phyloP scores from a whole-genome alignment of 2,329 filamentous ascomycete species.

The Mycosphaerelloides madeirae region DNA sequence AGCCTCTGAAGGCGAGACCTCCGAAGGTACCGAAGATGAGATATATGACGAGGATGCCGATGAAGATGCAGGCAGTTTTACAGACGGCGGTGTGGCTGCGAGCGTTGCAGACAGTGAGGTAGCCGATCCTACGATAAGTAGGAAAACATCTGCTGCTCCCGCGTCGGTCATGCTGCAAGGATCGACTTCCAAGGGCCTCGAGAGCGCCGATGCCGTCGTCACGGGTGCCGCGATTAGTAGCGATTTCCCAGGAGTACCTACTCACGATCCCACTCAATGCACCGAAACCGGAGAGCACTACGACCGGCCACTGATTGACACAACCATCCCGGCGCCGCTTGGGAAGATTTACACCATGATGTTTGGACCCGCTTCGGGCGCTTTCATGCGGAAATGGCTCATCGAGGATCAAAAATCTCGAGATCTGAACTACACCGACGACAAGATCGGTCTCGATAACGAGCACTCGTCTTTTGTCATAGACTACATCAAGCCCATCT shows the following conservation, averaged over 20 bases:
- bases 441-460: slow-evolving; percentile 66
- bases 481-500: slow-evolving; percentile 87
- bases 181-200: slow-evolving; percentile 27
- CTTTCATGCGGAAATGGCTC: slow-evolving; percentile 84
- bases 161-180: slow-evolving; percentile 35
- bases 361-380: slow-evolving; percentile 73
- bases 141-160: slow-evolving; percentile 64
- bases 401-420: slow-evolving; percentile 80
- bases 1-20: slow-evolving; percentile 43
- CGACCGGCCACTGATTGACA: slow-evolving; percentile 79
- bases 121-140: slow-evolving; percentile 47
- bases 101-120: slow-evolving; percentile 53
- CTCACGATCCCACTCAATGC: slow-evolving; percentile 81
- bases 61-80: slow-evolving; percentile 58
- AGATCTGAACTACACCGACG: slow-evolving; percentile 78
- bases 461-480: slow-evolving; percentile 72
- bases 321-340: slow-evolving; percentile 77
- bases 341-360: slow-evolving; percentile 87
- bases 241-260: slow-evolving; percentile 80
- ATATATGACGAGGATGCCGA: slow-evolving; percentile 77
- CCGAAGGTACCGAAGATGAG: slow-evolving; percentile 68
- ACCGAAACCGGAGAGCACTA: slow-evolving; percentile 74
- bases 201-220: slow-evolving; percentile 36
- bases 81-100: slow-evolving; percentile 46
- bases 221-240: slow-evolving; percentile 39